Evolutionary conservation across 2,329 filamentous ascomycete species (phyloP).

Genomic region (Magnaporthiopsis rhizophila): DNA sequence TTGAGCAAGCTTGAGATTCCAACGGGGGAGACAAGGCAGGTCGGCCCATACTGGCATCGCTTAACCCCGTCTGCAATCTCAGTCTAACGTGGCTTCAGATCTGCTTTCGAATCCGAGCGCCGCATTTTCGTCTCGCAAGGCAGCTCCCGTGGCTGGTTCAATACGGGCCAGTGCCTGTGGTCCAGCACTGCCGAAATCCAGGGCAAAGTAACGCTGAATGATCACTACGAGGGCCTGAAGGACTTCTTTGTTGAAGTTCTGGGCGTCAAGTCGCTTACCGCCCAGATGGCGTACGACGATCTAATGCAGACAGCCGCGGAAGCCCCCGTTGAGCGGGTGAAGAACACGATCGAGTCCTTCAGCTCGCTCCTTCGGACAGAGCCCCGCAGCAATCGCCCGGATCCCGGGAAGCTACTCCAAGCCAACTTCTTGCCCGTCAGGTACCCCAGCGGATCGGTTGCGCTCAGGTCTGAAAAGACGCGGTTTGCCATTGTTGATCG

Average conservation of each 20-base stretch:
- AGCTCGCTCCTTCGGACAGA: constrained; percentile 21
- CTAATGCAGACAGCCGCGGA: constrained; percentile 16
- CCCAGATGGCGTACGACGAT: constrained; percentile 24
- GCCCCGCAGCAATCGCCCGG: background rate
- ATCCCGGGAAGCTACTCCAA: too few relatives aligned
- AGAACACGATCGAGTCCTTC: constrained; percentile 22
- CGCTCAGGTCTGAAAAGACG: constrained; percentile 3
- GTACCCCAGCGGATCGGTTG: constrained; percentile 12
- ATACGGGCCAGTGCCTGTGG: constrained; percentile 8
- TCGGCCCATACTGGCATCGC: background rate
- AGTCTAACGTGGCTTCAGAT: background rate
- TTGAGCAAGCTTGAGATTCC: background rate
- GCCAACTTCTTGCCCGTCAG: constrained; percentile 18
- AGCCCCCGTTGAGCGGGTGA: constrained; percentile 17
- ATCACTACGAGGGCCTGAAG: constrained; percentile 10
- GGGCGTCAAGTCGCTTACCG: constrained; percentile 20
- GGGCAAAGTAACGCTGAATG: constrained; percentile 10
- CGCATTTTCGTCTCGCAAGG: background rate
- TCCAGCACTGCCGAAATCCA: constrained; percentile 9
- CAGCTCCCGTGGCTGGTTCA: background rate
- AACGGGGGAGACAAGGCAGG: background rate
- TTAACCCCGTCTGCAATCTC: too few relatives aligned
- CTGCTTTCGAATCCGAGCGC: background rate
- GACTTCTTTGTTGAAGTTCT: constrained; percentile 16
- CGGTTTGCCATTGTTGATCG: constrained; percentile 28